Percentiles rank a stretch among this genome's conserved stretches.
phyloP scores from a whole-genome alignment of 1,284 basidiomycete genomes.

The Cryptococcus sp. region DNA sequence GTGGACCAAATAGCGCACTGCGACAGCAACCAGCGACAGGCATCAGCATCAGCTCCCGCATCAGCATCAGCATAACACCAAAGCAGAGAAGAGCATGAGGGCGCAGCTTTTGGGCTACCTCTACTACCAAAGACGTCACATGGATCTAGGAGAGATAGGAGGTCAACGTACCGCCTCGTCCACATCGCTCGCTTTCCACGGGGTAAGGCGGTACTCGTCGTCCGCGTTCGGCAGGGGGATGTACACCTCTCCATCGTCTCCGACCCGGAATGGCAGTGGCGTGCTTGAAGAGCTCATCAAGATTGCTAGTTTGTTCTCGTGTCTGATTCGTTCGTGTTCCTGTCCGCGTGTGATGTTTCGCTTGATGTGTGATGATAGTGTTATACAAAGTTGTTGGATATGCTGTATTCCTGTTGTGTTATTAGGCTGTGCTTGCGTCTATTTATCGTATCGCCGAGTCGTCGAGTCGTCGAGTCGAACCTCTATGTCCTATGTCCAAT shows the following conservation, averaged over 20 bases:
- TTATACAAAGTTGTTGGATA: no score
- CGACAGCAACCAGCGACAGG: background rate
- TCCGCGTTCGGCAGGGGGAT: background rate
- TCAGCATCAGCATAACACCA: background rate
- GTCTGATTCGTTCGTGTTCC: background rate
- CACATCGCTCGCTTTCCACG: constrained; percentile 12
- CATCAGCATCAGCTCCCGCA: background rate
- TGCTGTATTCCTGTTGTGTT: no score
- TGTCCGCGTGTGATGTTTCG: no score
- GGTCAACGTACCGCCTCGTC: constrained; percentile 10
- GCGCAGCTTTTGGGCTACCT: no score
- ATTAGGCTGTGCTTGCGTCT: no score
- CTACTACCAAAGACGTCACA: background rate
- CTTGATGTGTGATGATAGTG: no score
- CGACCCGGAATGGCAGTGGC: background rate
- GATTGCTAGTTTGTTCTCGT: no score
- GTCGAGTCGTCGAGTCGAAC: no score
- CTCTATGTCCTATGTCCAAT: no score
- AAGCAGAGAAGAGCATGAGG: background rate
- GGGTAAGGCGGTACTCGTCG: constrained; percentile 7
- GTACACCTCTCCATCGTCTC: background rate
- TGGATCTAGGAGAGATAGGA: background rate
- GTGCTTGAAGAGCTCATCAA: background rate
- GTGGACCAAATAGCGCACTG: constrained; percentile 13
- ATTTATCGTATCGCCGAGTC: no score